Evolutionary conservation across 306 rosid species (phyloP).

Genomic region (Echinosophora koreensis): DNA sequence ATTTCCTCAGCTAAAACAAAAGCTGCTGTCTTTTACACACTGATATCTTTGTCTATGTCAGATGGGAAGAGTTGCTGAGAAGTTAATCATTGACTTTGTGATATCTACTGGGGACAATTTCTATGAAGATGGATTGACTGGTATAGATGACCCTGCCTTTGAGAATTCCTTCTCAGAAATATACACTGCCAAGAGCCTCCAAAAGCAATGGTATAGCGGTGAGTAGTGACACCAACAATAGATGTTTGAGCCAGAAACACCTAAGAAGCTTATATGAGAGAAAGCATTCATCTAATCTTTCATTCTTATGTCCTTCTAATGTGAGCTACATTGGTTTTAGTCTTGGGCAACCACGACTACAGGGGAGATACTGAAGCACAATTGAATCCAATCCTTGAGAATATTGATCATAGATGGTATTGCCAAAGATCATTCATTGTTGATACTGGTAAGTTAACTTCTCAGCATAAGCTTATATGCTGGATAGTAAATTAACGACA

Average conservation of each 20-base stretch:
- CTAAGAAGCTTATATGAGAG: not conserved
- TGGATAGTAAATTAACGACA: not conserved
- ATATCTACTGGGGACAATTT: constrained; percentile 66
- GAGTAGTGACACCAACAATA: constrained; percentile 27
- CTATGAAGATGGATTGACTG: constrained; percentile 58
- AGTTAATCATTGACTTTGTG: constrained; percentile 56
- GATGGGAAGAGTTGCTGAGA: constrained; percentile 57
- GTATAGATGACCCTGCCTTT: constrained; percentile 55
- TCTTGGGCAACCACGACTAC: constrained; percentile 67
- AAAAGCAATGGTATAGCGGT: constrained; percentile 62
- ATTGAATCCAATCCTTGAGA: constrained; percentile 51
- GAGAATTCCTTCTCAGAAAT: constrained; percentile 54
- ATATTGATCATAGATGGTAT: constrained; percentile 60
- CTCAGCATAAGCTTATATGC: not conserved
- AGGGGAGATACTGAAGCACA: constrained; percentile 65
- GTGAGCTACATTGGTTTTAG: constrained; percentile 30
- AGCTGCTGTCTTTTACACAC: not conserved
- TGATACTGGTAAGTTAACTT: constrained; percentile 48
- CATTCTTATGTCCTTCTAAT: not conserved
- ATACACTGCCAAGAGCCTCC: constrained; percentile 65
- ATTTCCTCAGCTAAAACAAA: not conserved
- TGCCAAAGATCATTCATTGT: constrained; percentile 58
- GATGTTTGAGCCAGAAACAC: not conserved
- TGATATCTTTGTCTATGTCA: constrained; percentile 38
- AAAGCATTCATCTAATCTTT: constrained; percentile 5